Evolutionary conservation across 2,329 filamentous ascomycete genomes (phyloP).

Genomic region (Emergomyces pasteurianus): DNA sequence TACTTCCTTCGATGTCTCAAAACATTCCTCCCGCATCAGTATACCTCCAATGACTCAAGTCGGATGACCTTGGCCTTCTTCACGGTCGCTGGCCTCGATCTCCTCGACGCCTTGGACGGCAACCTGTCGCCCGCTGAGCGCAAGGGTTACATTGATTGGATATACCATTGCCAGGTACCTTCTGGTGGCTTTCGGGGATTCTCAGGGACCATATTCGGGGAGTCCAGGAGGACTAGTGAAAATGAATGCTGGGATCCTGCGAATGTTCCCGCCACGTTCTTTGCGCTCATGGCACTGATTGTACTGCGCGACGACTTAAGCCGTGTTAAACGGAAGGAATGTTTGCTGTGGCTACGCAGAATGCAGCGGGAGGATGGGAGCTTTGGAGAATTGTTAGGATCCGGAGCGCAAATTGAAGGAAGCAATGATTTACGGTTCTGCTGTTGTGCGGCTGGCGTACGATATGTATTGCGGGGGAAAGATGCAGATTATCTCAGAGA

Average conservation of each 20-base stretch:
- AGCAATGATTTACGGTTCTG: conserved; percentile 79
- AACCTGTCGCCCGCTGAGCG: conserved; percentile 44
- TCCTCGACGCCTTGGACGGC: conserved; percentile 54
- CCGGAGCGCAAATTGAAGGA: conserved; percentile 53
- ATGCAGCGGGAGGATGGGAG: conserved; percentile 78
- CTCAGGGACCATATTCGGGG: conserved; percentile 51
- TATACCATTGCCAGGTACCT: conserved; percentile 75
- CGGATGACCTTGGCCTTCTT: conserved; percentile 86
- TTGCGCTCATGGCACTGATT: conserved; percentile 66
- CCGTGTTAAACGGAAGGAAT: conserved; percentile 54
- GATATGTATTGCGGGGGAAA: conserved; percentile 66
- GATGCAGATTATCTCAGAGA: conserved; percentile 42
- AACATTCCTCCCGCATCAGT: conserved; percentile 65
- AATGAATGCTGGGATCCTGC: conserved; percentile 58
- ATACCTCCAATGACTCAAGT: conserved; percentile 80
- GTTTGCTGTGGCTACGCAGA: conserved; percentile 59
- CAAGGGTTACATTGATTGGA: conserved; percentile 55
- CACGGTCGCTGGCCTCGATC: conserved; percentile 70
- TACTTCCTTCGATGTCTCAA: conserved; percentile 89
- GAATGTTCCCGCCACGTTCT: conserved; percentile 79
- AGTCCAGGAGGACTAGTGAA: conserved; percentile 35
- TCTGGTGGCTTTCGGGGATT: conserved; percentile 81
- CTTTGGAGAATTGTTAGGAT: conserved; percentile 70
- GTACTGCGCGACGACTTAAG: conserved; percentile 52
- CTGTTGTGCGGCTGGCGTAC: conserved; percentile 67